Evolutionary conservation across 768 basidiomycete species (phyloP).

Genomic region (Suillus clintonianus): DNA sequence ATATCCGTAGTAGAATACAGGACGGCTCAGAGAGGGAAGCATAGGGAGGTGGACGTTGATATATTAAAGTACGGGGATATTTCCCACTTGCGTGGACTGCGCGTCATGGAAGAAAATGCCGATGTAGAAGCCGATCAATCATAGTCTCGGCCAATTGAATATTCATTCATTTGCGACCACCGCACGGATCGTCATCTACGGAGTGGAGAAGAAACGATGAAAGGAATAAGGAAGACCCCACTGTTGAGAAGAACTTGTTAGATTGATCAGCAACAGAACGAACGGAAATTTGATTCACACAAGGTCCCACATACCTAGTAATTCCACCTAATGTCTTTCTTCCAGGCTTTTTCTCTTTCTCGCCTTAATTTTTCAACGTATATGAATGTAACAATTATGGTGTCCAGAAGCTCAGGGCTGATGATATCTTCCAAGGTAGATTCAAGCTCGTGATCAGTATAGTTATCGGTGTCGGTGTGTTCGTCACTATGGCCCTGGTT

Average conservation of each 20-base stretch:
- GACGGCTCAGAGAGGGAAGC: conserved; percentile 27
- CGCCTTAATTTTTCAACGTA: conserved; percentile 9
- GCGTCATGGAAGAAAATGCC: conserved; percentile 48
- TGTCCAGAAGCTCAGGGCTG: conserved; percentile 5
- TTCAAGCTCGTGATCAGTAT: conserved; percentile 8
- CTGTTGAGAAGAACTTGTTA: neutral
- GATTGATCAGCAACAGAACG: neutral
- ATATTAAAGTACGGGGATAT: conserved; percentile 57
- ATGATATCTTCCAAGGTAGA: neutral
- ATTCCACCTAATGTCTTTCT: neutral
- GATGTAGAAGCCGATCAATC: conserved; percentile 36
- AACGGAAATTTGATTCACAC: neutral
- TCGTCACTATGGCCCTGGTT: neutral
- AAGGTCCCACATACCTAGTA: neutral
- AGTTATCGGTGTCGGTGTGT: neutral
- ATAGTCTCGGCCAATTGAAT: neutral
- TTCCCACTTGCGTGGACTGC: conserved; percentile 46
- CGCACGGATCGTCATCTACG: neutral
- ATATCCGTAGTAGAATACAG: conserved; percentile 20
- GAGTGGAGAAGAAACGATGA: neutral
- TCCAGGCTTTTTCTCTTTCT: conserved; percentile 3
- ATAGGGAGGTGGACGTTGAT: conserved; percentile 28
- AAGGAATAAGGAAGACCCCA: neutral
- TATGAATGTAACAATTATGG: conserved; percentile 9
- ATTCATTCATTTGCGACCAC: neutral